Base-by-base conservation (phyloP, 2,329 filamentous ascomycete genomes). In the Penicillium sp. region DNA sequence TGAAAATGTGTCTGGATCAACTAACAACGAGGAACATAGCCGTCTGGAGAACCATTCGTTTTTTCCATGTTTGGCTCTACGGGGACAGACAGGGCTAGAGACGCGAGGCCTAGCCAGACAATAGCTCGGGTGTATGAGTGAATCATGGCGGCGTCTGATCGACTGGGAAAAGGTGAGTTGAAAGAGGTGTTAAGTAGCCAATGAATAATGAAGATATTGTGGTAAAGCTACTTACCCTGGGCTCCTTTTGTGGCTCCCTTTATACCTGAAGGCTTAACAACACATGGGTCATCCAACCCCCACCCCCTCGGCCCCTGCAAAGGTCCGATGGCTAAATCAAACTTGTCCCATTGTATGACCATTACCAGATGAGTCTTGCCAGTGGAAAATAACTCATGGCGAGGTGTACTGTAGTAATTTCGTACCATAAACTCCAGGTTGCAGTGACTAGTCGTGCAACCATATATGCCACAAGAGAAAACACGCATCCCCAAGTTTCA, bases 401-500 rank as follows among this genome's bases (percentile, higher is more conserved):
- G 11, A 42, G n/a, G 19, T 39, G 35, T 19, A 9, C n/a, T 11
- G 19, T 13, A 22, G 10, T 6, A 13, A 2, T 11, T 9, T 22
- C 10, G 8, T 10, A 6, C 24, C 39, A 13, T 48, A 31, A 21
- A n/a, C 16, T 8, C 50, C 49, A 29, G 29, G 57, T 61, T 60
- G 52, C 57, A 63, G 47, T 35, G 26, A 51, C n/a, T 22, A 6
- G 22, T 22, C 26, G 13, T 60, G 56, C 42, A 59, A 63, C 53
- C 56, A 44, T 55, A 31, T 35, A 33, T 33, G 29, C 19, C 46
- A 22, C n/a, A 35, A 9, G 1, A 10, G n/a, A 8, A 48, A 29
- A 19, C 21, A 14, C 2, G 14, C 2, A 16, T 26, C 31, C 14
- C 14, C 13, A 39, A 10, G 22, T 42, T 10, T 29, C 33, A 24